Evolutionary conservation across 176 grass and related monocot genomes (phyloP).

Genomic region (Secale cereale): DNA sequence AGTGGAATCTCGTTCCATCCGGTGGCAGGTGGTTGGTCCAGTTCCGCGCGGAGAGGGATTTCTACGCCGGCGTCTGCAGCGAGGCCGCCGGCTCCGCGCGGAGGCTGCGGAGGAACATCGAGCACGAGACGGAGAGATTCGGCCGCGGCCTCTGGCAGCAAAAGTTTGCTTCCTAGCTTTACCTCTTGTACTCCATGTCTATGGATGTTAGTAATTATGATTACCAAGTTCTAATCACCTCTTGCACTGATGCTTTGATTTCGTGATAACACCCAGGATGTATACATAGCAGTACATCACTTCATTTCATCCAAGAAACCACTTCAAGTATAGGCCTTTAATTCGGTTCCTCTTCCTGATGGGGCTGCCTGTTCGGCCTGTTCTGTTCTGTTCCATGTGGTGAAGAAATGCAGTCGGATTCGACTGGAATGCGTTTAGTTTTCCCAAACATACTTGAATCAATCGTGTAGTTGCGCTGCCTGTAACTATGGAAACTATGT

Average conservation of each 20-base stretch:
- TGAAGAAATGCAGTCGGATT: not conserved
- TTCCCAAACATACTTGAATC: not conserved
- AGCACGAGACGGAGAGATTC: not conserved
- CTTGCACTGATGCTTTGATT: not conserved
- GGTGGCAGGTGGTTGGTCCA: not conserved
- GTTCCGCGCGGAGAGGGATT: not conserved
- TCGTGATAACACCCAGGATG: not conserved
- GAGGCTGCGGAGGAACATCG: not conserved
- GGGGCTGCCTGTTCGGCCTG: not conserved
- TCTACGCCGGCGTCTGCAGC: not conserved
- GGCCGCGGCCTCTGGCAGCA: not conserved
- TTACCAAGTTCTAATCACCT: not conserved
- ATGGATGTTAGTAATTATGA: not conserved
- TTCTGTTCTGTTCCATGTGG: not conserved
- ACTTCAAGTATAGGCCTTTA: not conserved
- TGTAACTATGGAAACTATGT: not conserved
- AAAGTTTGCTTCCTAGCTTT: not conserved
- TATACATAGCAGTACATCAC: not conserved
- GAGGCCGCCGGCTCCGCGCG: constrained; percentile 1
- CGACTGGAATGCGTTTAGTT: not conserved
- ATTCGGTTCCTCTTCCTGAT: not conserved
- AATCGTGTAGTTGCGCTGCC: no score
- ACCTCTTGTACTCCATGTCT: no score
- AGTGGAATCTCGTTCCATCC: no score
- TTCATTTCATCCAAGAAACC: not conserved